These are phyloP conservation scores for Cryptococcus amylolentus DNA, from an alignment of 1,284 basidiomycete species.

Conservation along the genomic window DNA sequence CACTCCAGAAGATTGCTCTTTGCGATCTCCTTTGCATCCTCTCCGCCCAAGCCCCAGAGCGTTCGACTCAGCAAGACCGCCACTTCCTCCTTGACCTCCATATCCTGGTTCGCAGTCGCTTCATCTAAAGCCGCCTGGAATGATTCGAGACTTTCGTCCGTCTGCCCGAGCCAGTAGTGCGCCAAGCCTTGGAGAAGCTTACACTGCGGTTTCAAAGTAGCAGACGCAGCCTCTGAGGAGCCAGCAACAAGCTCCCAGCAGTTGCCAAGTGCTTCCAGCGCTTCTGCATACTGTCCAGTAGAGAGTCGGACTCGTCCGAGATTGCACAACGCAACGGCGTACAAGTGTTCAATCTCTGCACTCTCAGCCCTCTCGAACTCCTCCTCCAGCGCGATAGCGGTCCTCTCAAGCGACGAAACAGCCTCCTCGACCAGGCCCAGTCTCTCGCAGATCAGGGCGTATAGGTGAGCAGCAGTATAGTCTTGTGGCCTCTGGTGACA, in stretches of 20 bases:
- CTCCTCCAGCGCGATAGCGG: constrained; percentile 70
- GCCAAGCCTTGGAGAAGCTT: constrained; percentile 69
- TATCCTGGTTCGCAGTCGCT: constrained; percentile 31
- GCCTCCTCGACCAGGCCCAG: constrained; percentile 69
- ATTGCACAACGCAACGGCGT: constrained; percentile 76
- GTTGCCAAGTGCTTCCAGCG: constrained; percentile 68
- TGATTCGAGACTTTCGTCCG: constrained; percentile 61
- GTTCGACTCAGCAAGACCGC: constrained; percentile 71
- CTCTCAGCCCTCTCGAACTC: constrained; percentile 86
- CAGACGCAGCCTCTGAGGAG: constrained; percentile 49
- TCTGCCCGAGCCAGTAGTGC: constrained; percentile 62
- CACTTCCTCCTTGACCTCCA: constrained; percentile 63
- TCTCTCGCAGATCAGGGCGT: constrained; percentile 79
- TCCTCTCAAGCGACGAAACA: constrained; percentile 59
- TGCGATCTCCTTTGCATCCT: constrained; percentile 70
- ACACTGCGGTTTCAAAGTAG: constrained; percentile 59
- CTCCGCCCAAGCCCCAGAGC: constrained; percentile 72
- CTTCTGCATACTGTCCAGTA: constrained; percentile 58
- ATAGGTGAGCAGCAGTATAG: constrained; percentile 74
- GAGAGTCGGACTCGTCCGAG: constrained; percentile 73
- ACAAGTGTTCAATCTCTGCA: constrained; percentile 68
- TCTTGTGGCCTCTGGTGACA: constrained; percentile 66
- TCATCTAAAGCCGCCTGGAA: constrained; percentile 66
- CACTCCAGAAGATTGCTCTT: constrained; percentile 78
- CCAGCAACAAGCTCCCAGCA: constrained; percentile 66